phyloP scores from a whole-genome alignment of 176 grass and related monocot species.

The Aechmea fasciata region DNA sequence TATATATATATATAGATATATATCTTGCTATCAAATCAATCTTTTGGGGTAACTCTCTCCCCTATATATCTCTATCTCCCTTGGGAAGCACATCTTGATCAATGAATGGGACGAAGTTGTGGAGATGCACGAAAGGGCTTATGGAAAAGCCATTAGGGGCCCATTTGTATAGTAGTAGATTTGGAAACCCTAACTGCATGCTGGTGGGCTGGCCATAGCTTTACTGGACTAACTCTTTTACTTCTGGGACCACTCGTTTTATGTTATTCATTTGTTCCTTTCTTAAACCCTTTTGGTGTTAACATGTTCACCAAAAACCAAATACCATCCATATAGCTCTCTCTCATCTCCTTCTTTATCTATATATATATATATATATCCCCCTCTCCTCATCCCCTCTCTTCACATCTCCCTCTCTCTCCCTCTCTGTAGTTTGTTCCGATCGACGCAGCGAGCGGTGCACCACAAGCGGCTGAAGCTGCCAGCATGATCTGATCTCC shows the following conservation, averaged over 20 bases:
- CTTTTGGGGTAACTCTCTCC: no score
- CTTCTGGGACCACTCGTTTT: background rate
- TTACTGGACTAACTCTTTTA: background rate
- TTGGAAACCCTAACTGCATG: background rate
- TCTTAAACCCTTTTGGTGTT: no score
- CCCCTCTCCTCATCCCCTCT: background rate
- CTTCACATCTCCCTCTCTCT: background rate
- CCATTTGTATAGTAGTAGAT: background rate
- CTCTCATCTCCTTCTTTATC: conserved; percentile 8
- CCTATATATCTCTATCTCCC: no score
- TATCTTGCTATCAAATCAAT: no score
- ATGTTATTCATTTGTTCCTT: no score
- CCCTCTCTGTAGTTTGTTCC: background rate
- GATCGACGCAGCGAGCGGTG: conserved; percentile 21
- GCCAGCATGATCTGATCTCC: conserved; percentile 64
- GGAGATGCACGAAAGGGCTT: conserved; percentile 1
- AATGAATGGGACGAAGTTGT: background rate
- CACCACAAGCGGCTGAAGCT: conserved; percentile 58
- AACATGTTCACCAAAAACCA: no score
- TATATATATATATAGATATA: no score
- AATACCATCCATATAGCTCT: background rate
- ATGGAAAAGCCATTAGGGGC: background rate
- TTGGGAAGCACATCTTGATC: no score
- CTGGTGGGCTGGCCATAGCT: background rate
- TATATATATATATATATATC: conserved; percentile 44